Evolutionary conservation across 331 rosid genomes (phyloP).

Genomic region (Rhamnella rubrinervis): DNA sequence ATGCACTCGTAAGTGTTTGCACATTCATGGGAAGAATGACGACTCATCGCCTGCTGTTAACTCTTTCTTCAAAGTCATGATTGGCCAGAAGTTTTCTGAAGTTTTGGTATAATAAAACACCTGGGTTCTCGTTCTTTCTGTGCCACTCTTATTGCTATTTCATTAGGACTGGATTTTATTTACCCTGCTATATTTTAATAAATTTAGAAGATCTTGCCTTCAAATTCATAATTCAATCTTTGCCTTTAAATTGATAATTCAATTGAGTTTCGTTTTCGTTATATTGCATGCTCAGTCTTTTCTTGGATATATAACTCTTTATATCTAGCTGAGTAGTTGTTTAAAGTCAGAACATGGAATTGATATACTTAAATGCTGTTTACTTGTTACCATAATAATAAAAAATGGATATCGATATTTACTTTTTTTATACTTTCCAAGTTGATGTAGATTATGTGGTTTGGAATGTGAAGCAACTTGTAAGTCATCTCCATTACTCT

Average conservation of each 20-base stretch:
- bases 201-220: not conserved
- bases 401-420: not conserved
- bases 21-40: not conserved
- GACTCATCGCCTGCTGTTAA: constrained; percentile 14
- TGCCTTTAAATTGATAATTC: no score
- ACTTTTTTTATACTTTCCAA: not conserved
- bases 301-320: no score
- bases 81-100: constrained; percentile 28
- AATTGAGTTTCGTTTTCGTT: no score
- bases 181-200: no score
- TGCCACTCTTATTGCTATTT: constrained; percentile 3
- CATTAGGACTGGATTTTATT: not conserved
- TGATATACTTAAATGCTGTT: no score
- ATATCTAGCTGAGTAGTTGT: no score
- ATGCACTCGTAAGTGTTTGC: no score
- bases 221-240: not conserved
- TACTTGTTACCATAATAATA: no score
- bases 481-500: no score
- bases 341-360: no score
- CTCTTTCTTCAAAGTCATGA: constrained; percentile 66
- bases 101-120: constrained; percentile 43
- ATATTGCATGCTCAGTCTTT: no score
- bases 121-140: constrained; percentile 4
- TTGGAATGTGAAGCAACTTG: not conserved
- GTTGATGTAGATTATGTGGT: not conserved